Percentiles rank a stretch among this genome's conserved stretches.
These are phyloP conservation scores for Rhodotorula graminis DNA, from an alignment of 768 basidiomycete species.

Conservation along the genomic window DNA sequence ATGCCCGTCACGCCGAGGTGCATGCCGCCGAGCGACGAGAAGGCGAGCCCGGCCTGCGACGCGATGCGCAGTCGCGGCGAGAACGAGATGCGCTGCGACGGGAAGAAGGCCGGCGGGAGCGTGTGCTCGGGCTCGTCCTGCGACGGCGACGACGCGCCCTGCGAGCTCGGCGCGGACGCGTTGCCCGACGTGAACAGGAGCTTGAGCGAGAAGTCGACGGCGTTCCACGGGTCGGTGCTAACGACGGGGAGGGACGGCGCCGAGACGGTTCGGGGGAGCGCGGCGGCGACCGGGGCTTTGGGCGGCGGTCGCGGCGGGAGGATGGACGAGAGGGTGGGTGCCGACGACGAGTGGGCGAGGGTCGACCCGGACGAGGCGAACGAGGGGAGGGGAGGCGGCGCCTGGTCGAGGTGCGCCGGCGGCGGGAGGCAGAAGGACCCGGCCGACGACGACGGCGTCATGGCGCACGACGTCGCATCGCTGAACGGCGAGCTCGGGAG, in stretches of 20 bases:
- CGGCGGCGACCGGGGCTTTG: not conserved
- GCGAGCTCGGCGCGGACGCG: not conserved
- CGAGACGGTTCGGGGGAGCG: slow-evolving; percentile 12
- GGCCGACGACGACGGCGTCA: slow-evolving; percentile 36
- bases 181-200: slow-evolving; percentile 31
- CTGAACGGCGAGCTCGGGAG: slow-evolving; percentile 24
- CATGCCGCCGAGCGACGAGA: slow-evolving; percentile 41
- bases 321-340: not conserved
- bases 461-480: slow-evolving; percentile 36
- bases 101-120: slow-evolving; percentile 44
- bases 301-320: slow-evolving; percentile 25
- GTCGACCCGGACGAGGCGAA: not conserved
- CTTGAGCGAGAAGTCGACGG: slow-evolving; percentile 35
- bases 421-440: slow-evolving; percentile 29
- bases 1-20: slow-evolving; percentile 43
- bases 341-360: not conserved
- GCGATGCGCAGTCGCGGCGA: slow-evolving; percentile 40
- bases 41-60: slow-evolving; percentile 33
- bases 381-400: not conserved
- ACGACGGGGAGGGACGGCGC: slow-evolving; percentile 1
- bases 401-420: slow-evolving; percentile 4
- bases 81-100: slow-evolving; percentile 42
- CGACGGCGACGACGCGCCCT: not conserved
- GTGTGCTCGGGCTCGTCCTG: slow-evolving; percentile 31
- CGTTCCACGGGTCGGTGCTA: slow-evolving; percentile 24